These are phyloP conservation scores for Syzygium syzygioides DNA, from an alignment of 441 rosid species.

Conservation along the genomic window DNA sequence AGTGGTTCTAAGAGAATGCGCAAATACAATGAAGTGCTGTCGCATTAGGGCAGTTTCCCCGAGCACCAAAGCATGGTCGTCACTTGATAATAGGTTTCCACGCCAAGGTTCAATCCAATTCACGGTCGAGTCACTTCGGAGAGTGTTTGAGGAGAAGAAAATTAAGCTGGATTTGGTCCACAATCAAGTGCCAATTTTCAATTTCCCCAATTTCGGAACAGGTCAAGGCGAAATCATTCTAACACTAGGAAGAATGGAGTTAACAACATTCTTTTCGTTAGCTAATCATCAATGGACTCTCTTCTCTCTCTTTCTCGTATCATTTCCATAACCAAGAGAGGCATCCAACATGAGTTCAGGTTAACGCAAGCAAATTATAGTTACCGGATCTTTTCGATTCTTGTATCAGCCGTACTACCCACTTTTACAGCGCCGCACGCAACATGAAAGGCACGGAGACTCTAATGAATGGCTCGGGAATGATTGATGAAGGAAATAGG, in stretches of 20 bases:
- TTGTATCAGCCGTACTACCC: too few species aligned
- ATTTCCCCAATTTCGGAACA: not conserved
- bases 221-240: not conserved
- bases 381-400: not conserved
- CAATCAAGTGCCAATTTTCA: not conserved
- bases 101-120: not conserved
- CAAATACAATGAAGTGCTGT: fast-evolving
- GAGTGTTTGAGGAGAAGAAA: not conserved
- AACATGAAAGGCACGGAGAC: too few species aligned
- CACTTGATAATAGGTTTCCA: not conserved
- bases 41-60: not conserved
- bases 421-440: too few species aligned
- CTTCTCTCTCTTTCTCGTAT: not conserved
- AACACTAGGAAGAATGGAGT: not conserved
- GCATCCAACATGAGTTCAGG: not conserved
- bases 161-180: not conserved
- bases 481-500: not conserved
- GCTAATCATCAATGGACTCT: not conserved
- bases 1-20: not conserved
- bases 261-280: not conserved
- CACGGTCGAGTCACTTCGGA: not conserved
- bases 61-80: not conserved
- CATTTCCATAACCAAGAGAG: not conserved
- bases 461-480: not conserved
- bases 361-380: not conserved